Base-by-base conservation (phyloP, 1,284 basidiomycete species). In the Irpex rosettiformis region DNA sequence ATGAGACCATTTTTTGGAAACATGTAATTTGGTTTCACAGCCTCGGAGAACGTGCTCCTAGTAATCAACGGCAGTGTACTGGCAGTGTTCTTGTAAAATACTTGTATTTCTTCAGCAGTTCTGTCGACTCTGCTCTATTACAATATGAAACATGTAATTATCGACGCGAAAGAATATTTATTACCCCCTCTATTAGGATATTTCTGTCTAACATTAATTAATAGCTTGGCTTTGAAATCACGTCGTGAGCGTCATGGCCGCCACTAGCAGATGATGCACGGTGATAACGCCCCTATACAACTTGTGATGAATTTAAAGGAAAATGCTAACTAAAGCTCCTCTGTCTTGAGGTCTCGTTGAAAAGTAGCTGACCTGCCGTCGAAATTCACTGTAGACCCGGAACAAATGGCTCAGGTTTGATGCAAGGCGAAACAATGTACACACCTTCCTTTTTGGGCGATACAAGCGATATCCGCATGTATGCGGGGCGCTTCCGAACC, bases 381-480 rank as follows among this genome's bases (percentile, higher is more conserved):
- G 5, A 8, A 37, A 37, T 37, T 37, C 10, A 37, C 33, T 37
- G 16, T 37, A 16, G 33, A 37, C 33, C 21, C 43, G 43, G 43
- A 45, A 45, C 16, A 45, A n/a, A 18, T 8, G 21, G 43, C 33
- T 16, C 3, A 37, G 33, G 16, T 37, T 16, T 45, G 48, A 51
- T 13, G 48, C 43, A 51, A 10, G 22, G 48, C 10, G 13, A 28
- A 51, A 27, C 22, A 51, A 51, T 22, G 25, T 27, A 22, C 48
- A 18, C 48, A 51, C 48, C 48, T 51, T 51, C 48, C 48, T 51
- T 51, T 51, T 51, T 28, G 18, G 48, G 48, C 22, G 22, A n/a
- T 24, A 27, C 48, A 28, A 18, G 24, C 22, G 21, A 51, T 24
- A 51, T 51, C 16, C 13, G 27, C 48, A 51, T 51, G 48, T 10